Evolutionary conservation across 2,329 filamentous ascomycete genomes (phyloP).

Genomic region (Microascus cirrosus): DNA sequence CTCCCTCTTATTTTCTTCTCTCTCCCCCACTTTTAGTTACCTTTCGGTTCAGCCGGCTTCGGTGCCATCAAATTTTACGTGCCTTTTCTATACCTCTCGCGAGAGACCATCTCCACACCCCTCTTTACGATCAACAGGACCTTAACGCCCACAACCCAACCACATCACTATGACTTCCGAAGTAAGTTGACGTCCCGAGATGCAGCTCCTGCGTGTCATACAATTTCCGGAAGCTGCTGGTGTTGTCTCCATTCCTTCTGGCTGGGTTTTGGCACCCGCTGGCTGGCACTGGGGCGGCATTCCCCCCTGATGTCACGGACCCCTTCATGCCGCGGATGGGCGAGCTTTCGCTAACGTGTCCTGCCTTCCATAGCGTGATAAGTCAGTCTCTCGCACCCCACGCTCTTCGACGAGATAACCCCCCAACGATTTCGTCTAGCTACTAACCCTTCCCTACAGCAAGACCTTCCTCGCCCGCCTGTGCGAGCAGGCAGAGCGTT

Average conservation of each 20-base stretch:
- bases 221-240: background rate
- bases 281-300: no score
- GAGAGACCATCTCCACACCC: slow-evolving; percentile 1
- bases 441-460: slow-evolving; percentile 36
- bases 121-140: background rate
- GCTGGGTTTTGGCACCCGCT: background rate
- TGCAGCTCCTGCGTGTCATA: background rate
- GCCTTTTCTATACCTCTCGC: background rate
- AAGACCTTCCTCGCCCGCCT: slow-evolving; percentile 99
- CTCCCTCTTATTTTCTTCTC: slow-evolving; percentile 1
- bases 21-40: background rate
- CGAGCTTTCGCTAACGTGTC: slow-evolving; percentile 21
- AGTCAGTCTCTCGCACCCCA: slow-evolving; percentile 34
- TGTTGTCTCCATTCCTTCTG: background rate
- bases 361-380: slow-evolving; percentile 49
- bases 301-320: background rate
- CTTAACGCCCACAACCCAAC: background rate
- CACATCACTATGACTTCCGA: slow-evolving; percentile 48
- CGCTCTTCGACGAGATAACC: background rate
- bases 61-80: slow-evolving; percentile 1
- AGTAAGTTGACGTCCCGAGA: slow-evolving; percentile 30
- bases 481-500: slow-evolving; percentile 99
- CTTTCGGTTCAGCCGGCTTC: slow-evolving; percentile 2
- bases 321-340: background rate
- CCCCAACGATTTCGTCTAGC: background rate